phyloP scores from a whole-genome alignment of 108 stramenopile species.

The Epipyxis sp. region DNA sequence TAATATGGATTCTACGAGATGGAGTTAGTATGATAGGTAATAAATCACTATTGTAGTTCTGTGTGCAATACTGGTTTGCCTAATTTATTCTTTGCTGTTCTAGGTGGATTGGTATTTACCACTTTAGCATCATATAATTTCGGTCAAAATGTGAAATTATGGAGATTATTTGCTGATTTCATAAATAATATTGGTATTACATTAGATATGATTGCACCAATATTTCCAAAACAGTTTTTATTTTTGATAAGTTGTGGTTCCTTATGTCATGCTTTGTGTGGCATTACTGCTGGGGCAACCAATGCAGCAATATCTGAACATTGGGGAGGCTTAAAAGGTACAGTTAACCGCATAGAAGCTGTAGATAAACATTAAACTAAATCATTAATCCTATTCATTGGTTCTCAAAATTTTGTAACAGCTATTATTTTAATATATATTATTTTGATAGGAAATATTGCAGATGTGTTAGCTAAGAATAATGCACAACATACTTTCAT shows the following conservation, averaged over 20 bases:
- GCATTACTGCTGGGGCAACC: slow-evolving; percentile 50
- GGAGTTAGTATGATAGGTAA: slow-evolving; percentile 11
- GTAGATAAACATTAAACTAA: too few species aligned
- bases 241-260: slow-evolving; percentile 46
- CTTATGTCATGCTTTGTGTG: slow-evolving; percentile 49
- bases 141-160: slow-evolving; percentile 49
- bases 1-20: slow-evolving; percentile 51
- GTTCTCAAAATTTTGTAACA: too few species aligned
- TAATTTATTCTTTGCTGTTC: slow-evolving; percentile 13
- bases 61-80: neutral
- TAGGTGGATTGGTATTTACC: slow-evolving; percentile 48
- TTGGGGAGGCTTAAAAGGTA: slow-evolving; percentile 43
- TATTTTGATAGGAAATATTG: slow-evolving; percentile 43
- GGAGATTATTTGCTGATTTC: slow-evolving; percentile 54
- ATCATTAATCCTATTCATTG: too few species aligned
- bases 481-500: slow-evolving; percentile 49
- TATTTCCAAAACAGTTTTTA: slow-evolving; percentile 34
- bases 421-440: too few species aligned
- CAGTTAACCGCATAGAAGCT: too few species aligned
- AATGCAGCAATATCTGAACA: slow-evolving; percentile 47
- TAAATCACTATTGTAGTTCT: neutral
- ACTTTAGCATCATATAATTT: slow-evolving; percentile 45
- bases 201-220: slow-evolving; percentile 49
- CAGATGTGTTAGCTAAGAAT: slow-evolving; percentile 47
- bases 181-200: slow-evolving; percentile 48